A percentile compares a stretch with the other conserved stretches of the same genome.
These are phyloP conservation scores for Pisolithus marmoratus DNA, from an alignment of 768 basidiomycete genomes.

Conservation along the genomic window DNA sequence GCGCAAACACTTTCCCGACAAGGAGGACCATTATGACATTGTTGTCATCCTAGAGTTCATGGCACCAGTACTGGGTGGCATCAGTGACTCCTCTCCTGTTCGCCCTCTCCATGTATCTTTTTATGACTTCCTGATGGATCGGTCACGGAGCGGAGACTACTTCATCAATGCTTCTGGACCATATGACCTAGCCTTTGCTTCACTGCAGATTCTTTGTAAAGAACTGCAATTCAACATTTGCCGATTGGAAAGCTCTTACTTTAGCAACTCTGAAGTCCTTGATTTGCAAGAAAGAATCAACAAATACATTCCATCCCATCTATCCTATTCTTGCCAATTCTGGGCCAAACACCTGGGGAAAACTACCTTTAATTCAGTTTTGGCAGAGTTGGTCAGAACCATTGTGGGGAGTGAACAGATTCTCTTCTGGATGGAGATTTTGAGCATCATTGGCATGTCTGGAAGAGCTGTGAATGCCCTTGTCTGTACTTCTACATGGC, in stretches of 20 bases:
- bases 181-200: slow-evolving; percentile 14
- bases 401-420: slow-evolving; percentile 5
- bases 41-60: neutral
- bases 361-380: neutral
- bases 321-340: slow-evolving; percentile 8
- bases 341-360: slow-evolving; percentile 5
- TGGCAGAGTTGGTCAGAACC: neutral
- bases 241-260: slow-evolving; percentile 24
- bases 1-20: neutral
- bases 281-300: neutral
- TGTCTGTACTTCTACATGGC: neutral
- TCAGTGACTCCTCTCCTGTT: slow-evolving; percentile 1
- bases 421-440: slow-evolving; percentile 5
- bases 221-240: slow-evolving; percentile 33
- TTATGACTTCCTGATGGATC: slow-evolving; percentile 18
- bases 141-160: slow-evolving; percentile 9
- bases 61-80: slow-evolving; percentile 7
- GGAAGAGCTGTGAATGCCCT: neutral
- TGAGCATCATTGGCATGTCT: neutral
- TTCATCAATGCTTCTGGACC: slow-evolving; percentile 9
- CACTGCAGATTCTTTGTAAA: slow-evolving; percentile 22
- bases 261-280: slow-evolving; percentile 20
- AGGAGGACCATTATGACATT: neutral
- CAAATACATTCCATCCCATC: slow-evolving; percentile 1
- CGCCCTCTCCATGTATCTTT: slow-evolving; percentile 24